Evolutionary conservation across 2,329 filamentous ascomycete genomes (phyloP).

Genomic region (Talaromyces sp.): DNA sequence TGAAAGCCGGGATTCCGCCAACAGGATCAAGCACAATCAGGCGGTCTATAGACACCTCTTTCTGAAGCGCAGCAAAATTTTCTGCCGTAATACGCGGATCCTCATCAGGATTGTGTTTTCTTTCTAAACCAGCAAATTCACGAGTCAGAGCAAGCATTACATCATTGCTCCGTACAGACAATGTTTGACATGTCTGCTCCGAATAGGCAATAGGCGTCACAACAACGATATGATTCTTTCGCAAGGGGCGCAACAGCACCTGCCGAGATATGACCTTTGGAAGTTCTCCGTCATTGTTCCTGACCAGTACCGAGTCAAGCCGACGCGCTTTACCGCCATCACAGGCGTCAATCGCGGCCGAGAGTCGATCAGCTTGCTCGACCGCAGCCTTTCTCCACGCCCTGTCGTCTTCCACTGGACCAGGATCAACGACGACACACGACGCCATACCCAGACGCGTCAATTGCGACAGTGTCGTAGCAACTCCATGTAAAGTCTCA

Average conservation of each 20-base stretch:
- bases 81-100: constrained; percentile 41
- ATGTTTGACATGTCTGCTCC: constrained; percentile 46
- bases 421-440: constrained; percentile 74
- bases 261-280: constrained; percentile 43
- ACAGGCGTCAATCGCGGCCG: constrained; percentile 69
- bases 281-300: constrained; percentile 31
- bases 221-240: constrained; percentile 67
- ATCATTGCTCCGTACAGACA: constrained; percentile 57
- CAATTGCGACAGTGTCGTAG: constrained; percentile 79
- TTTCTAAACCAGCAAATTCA: constrained; percentile 68
- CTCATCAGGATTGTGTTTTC: constrained; percentile 42
- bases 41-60: constrained; percentile 68
- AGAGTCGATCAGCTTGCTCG: constrained; percentile 69
- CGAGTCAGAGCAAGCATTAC: constrained; percentile 72
- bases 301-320: constrained; percentile 57
- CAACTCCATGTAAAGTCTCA: constrained; percentile 68
- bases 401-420: constrained; percentile 43
- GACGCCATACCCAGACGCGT: constrained; percentile 76
- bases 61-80: constrained; percentile 42
- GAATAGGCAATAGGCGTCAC: constrained; percentile 64
- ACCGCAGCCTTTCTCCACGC: constrained; percentile 48
- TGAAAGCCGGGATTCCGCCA: constrained; percentile 73
- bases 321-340: constrained; percentile 66
- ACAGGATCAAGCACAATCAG: constrained; percentile 84
- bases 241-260: constrained; percentile 63